Conservation (phyloP, 2,329 filamentous ascomycete species). For the Phaeosphaeria sp. region DNA sequence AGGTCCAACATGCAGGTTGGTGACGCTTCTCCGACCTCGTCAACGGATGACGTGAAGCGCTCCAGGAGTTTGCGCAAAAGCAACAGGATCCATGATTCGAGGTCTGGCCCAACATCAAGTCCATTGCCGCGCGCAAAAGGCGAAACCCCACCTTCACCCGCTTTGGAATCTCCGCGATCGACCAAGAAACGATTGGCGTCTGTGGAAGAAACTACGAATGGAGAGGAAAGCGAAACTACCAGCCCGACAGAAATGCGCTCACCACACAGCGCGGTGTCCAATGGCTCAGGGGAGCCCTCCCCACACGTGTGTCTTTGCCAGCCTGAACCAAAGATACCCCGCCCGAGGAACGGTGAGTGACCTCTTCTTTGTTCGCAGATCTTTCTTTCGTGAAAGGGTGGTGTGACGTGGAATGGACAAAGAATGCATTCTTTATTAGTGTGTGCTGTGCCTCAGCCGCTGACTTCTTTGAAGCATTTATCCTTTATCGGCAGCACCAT, state of each 20-base stretch:
- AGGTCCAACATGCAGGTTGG: constrained; percentile 40
- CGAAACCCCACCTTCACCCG: constrained; percentile 21
- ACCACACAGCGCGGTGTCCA: constrained; percentile 37
- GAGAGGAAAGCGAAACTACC: constrained; percentile 18
- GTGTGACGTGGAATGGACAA: constrained; percentile 28
- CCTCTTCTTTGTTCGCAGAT: constrained; percentile 26
- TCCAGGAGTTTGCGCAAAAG: constrained; percentile 36
- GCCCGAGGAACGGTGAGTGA: constrained; percentile 72
- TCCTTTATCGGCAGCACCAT: constrained; percentile 93
- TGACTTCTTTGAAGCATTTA: constrained; percentile 75
- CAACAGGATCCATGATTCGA: constrained; percentile 35
- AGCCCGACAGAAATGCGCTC: constrained; percentile 27
- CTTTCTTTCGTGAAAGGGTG: constrained; percentile 10
- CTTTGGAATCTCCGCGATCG: constrained; percentile 24
- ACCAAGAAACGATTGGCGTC: constrained; percentile 35
- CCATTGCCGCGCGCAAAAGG: constrained; percentile 25
- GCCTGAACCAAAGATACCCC: constrained; percentile 73
- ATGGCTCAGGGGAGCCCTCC: constrained; percentile 37
- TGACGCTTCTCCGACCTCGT: constrained; percentile 18
- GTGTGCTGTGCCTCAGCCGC: constrained; percentile 23
- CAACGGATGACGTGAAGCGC: constrained; percentile 31
- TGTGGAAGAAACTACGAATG: constrained; percentile 25
- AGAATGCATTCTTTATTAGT: constrained; percentile 40
- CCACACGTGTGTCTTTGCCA: constrained; percentile 72
- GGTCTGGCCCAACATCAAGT: constrained; percentile 24